Evolutionary conservation across 208 protist species (phyloP), one percentile per base, ranked within the genome.

Genomic region (Phytomonas francai): DNA sequence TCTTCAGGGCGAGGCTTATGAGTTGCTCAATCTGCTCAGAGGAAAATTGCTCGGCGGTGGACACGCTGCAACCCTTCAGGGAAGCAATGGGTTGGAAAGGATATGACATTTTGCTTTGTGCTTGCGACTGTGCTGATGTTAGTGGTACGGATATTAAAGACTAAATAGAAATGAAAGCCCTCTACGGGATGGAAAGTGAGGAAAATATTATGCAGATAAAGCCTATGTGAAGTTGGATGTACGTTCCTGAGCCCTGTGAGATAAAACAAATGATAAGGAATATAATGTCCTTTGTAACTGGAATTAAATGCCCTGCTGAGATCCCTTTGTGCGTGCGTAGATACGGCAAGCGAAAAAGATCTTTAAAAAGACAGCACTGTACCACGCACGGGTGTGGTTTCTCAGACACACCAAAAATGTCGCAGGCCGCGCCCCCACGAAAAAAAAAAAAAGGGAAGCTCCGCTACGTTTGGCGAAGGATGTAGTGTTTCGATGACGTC

Each of bases 11-110:
- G 12, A 95, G 84, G 42, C 67, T 51, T 22, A 90, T 83, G 36
- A 95, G 75, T 5, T 69, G 73, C 42, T 92, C 84, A 63, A 95
- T 89, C 63, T 91, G 84, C 6, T 68, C 49, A 42, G 84, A 86
- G 12, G 61, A 71, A 61, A 95, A 95, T 74, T 91, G 81, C 12
- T 69, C 67, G 58, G 89, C 89, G 34, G 71, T 78, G 49, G 77
- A 78, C 34, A 95, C 73, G 66, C 77, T 88, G 73, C 87, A 73
- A 34, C 83, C 83, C 66, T 83, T 83, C 32, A 94, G 80, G 30
- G 79, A 78, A 16, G 83, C 66, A 14, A 92, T 79, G 29, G 85
- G 89, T 9, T 51, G 61, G 56, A 88, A 81, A 29, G 61, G 33
- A 8, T 36, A 36, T 8, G 33, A 36, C 33, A 36, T 36, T n/a